Conservation (phyloP, 1,284 basidiomycete genomes). For the Vanrija pseudolonga region DNA sequence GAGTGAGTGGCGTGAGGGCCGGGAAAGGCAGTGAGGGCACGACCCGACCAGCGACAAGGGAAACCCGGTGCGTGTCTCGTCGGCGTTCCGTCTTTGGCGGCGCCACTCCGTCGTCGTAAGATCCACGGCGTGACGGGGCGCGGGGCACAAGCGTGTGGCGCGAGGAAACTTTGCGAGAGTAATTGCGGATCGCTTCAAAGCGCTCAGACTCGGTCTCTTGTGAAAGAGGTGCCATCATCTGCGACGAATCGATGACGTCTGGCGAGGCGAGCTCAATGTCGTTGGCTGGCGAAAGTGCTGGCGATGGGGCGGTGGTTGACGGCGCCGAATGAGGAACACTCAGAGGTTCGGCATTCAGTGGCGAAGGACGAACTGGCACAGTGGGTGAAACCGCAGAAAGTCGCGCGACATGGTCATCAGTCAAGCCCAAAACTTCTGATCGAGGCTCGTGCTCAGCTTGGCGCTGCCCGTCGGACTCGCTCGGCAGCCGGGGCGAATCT, state of each 20-base stretch:
- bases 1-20: constrained; percentile 32
- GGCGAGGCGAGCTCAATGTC: constrained; percentile 10
- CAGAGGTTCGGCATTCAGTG: constrained; percentile 30
- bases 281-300: background rate
- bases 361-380: constrained; percentile 16
- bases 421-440: background rate
- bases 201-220: constrained; percentile 16
- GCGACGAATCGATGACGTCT: background rate
- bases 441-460: background rate
- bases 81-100: constrained; percentile 40
- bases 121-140: constrained; percentile 11
- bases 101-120: constrained; percentile 6
- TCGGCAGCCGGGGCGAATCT: background rate
- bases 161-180: constrained; percentile 17
- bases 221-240: no score
- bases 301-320: constrained; percentile 9
- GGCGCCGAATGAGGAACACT: background rate
- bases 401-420: no score
- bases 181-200: constrained; percentile 36
- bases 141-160: constrained; percentile 7
- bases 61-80: constrained; percentile 43
- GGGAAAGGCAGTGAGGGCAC: constrained; percentile 45
- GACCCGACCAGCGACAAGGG: constrained; percentile 46
- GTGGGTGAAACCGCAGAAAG: no score
- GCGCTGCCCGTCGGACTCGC: background rate